These are phyloP conservation scores for Nidularia pulvinata DNA, from an alignment of 768 basidiomycete species.

Conservation along the genomic window DNA sequence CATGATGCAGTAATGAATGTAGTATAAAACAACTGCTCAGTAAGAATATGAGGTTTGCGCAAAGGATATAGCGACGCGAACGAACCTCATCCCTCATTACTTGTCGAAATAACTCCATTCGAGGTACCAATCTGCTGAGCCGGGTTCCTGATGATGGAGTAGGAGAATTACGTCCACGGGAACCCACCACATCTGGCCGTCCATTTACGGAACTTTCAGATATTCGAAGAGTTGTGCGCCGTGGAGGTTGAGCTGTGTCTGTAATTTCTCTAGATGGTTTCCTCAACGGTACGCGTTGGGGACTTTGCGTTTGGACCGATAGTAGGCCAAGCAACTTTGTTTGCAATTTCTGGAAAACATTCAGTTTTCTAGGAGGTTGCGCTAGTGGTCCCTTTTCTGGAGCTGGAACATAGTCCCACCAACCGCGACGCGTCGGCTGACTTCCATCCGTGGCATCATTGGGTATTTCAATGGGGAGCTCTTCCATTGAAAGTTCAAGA, in stretches of 20 bases:
- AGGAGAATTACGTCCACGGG: constrained; percentile 15
- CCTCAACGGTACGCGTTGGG: not conserved
- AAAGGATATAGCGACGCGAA: not conserved
- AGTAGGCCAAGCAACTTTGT: not conserved
- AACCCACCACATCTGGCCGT: constrained; percentile 3
- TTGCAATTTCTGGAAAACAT: not conserved
- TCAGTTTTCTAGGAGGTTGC: not conserved
- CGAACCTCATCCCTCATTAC: constrained; percentile 68
- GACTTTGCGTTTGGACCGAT: not conserved
- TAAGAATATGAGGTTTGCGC: not conserved
- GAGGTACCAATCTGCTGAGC: constrained; percentile 47
- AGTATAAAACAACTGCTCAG: constrained; percentile 48
- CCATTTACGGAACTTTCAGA: constrained; percentile 1
- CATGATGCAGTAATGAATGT: constrained; percentile 49
- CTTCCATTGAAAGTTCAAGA: constrained; percentile 43
- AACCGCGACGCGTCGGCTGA: constrained; percentile 32
- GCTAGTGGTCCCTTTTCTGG: constrained; percentile 11
- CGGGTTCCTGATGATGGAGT: constrained; percentile 32
- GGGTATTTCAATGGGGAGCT: constrained; percentile 27
- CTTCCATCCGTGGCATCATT: constrained; percentile 14
- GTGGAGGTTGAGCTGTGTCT: not conserved
- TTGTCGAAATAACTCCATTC: constrained; percentile 50
- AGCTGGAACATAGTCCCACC: constrained; percentile 53
- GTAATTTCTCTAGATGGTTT: not conserved
- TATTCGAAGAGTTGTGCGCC: constrained; percentile 1